Evolutionary conservation across 2,329 filamentous ascomycete species (phyloP), one percentile per base, ranked within the genome.

Genomic region (Clarireedia monteithiana): DNA sequence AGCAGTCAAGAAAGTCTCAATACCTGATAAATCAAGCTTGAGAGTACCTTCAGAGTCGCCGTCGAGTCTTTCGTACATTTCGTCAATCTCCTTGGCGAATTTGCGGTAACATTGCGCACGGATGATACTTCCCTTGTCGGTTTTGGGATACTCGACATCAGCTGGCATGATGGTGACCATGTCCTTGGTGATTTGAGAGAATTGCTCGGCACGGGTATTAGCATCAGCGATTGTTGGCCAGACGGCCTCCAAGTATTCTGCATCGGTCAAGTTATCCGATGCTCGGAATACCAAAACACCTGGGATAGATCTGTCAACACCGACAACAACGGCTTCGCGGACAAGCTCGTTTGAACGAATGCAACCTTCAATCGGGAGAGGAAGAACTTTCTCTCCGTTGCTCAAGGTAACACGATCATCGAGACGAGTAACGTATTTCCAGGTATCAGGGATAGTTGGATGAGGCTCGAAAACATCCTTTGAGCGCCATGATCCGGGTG

Each of bases 291-390:
- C 68, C 10, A 84, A 60, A 10, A 83, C 61, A 1, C 81, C 82
- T 0, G 79, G 78, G 27, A 77, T 71, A 0, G 75, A 71, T 48
- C 73, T 74, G 7, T 76, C 79, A 1, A 76, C 73, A 0, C 82
- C 82, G 58, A 84, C 83, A 0, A 83, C 75, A 2, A 83, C 71
- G 0, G 77, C 77, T 57, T 85, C 83, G 15, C 75, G 71, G 0
- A 85, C 78, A 0, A 76, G 67, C 3, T 72, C 69, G 49, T 79
- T 72, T 52, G 81, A 75, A 7, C 80, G 72, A 6, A 85, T 75
- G 0, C 73, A 71, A 4, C 77, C 75, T 64, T 86, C 84, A 5
- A 75, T 73, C 0, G 70, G 70, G 1, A 77, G 60, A 0, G 76
- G 76, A 0, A 75, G 65, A 0, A 77, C 73, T 55, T 78, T 78